A percentile compares a stretch with the other conserved stretches of the same genome.
Conservation (phyloP, 441 rosid species). For the Rhodomyrtus psidioides region DNA sequence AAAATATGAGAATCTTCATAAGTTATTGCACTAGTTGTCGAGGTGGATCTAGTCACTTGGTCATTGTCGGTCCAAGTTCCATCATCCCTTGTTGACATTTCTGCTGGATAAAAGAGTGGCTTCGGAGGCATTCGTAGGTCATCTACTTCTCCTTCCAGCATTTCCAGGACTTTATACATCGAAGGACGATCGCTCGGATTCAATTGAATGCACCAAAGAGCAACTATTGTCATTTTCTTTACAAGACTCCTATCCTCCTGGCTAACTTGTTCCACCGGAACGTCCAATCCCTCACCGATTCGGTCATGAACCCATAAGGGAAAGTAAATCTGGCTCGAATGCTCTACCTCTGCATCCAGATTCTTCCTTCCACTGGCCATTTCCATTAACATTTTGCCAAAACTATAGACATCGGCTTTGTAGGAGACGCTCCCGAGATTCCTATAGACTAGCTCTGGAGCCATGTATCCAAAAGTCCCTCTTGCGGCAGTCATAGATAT, state of each 20-base stretch:
- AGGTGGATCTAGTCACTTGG: background rate
- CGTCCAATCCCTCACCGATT: background rate
- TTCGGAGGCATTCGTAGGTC: background rate
- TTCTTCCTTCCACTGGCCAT: background rate
- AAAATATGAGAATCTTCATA: background rate
- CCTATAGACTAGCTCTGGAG: background rate
- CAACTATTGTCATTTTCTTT: background rate
- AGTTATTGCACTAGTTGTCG: background rate
- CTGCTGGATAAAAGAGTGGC: background rate
- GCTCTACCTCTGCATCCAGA: rapidly evolving
- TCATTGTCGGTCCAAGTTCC: background rate
- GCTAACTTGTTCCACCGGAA: background rate
- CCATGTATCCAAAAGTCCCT: background rate
- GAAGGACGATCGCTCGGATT: background rate
- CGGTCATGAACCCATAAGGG: background rate
- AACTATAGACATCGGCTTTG: background rate
- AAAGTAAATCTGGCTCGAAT: background rate
- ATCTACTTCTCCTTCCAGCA: background rate
- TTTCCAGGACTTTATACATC: background rate
- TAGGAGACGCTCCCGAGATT: background rate
- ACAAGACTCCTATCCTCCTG: background rate
- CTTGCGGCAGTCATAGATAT: rapidly evolving
- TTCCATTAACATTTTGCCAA: background rate
- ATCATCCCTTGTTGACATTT: background rate
- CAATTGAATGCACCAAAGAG: background rate